A percentile compares a stretch with the other conserved stretches of the same genome.
phyloP scores from a whole-genome alignment of 2,329 filamentous ascomycete genomes.

The Colletotrichum sp. region DNA sequence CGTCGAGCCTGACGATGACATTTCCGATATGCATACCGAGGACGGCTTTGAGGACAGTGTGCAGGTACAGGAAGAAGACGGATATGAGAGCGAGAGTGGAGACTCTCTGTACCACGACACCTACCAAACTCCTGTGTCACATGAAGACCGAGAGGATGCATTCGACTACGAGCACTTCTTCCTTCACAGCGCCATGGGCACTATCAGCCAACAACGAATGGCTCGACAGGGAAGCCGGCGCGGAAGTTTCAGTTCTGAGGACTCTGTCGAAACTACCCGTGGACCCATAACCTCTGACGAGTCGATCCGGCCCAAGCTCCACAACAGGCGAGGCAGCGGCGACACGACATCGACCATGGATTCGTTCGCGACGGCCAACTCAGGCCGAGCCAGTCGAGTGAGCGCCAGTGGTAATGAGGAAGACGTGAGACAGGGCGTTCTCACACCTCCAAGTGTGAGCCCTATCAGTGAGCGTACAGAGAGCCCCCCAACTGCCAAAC shows the following conservation, averaged over 20 bases:
- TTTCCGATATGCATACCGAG: conserved; percentile 45
- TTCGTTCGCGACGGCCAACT: conserved; percentile 62
- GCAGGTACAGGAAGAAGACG: conserved; percentile 39
- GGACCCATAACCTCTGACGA: conserved; percentile 42
- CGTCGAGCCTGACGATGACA: conserved; percentile 32
- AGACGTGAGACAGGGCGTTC: conserved; percentile 4
- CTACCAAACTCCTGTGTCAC: conserved; percentile 67
- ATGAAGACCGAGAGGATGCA: conserved; percentile 92
- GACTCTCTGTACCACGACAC: conserved; percentile 69
- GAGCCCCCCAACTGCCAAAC: conserved; percentile 18
- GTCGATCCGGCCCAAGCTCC: conserved; percentile 26
- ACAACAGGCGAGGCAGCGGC: conserved; percentile 47
- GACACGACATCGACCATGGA: conserved; percentile 57
- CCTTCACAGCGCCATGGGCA: conserved; percentile 88
- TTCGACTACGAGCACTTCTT: conserved; percentile 98
- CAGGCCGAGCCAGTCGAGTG: conserved; percentile 47
- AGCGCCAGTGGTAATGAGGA: conserved; percentile 6
- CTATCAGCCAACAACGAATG: conserved; percentile 63
- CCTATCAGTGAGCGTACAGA: conserved; percentile 12
- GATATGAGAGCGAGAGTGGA: conserved; percentile 65
- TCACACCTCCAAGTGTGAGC: conserved; percentile 19
- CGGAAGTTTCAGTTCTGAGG: conserved; percentile 62
- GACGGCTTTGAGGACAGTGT: conserved; percentile 36
- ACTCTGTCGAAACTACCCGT: conserved; percentile 66
- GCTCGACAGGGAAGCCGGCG: conserved; percentile 46